Evolutionary conservation across 2,329 filamentous ascomycete genomes (phyloP).

Genomic region (Meredithiella fracta): DNA sequence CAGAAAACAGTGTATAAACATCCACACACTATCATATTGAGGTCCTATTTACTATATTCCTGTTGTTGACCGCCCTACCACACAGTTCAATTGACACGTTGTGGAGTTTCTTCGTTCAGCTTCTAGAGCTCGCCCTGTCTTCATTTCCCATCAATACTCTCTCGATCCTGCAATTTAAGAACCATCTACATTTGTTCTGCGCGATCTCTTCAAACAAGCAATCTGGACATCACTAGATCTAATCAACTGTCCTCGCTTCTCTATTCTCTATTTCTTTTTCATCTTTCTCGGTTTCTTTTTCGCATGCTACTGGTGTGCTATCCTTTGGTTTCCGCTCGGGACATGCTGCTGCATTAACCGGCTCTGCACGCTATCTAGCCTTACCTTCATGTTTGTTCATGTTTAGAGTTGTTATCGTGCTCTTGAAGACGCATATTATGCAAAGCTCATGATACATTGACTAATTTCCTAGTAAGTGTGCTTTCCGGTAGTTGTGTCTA

Average conservation of each 20-base stretch:
- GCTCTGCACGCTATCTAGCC: not conserved
- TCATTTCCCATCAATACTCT: not conserved
- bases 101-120: not conserved
- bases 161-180: conserved; percentile 4
- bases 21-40: not conserved
- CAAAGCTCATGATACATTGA: not conserved
- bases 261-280: not conserved
- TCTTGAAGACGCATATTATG: not conserved
- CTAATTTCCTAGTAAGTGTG: not conserved
- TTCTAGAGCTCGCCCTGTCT: conserved; percentile 1
- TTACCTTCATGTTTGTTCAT: not conserved
- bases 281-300: not conserved
- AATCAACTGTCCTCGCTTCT: not conserved
- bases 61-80: not conserved
- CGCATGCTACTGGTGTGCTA: not conserved
- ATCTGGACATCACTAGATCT: not conserved
- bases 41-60: not conserved
- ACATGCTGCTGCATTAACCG: not conserved
- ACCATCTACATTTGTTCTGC: conserved; percentile 2
- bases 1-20: too few species aligned
- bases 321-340: not conserved
- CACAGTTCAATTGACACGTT: not conserved
- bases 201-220: not conserved
- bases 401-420: not conserved
- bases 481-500: too few species aligned